Percentiles rank a stretch among this genome's conserved stretches.
Conservation (phyloP, 2,329 filamentous ascomycete species). For the Stenocarpella maydis region DNA sequence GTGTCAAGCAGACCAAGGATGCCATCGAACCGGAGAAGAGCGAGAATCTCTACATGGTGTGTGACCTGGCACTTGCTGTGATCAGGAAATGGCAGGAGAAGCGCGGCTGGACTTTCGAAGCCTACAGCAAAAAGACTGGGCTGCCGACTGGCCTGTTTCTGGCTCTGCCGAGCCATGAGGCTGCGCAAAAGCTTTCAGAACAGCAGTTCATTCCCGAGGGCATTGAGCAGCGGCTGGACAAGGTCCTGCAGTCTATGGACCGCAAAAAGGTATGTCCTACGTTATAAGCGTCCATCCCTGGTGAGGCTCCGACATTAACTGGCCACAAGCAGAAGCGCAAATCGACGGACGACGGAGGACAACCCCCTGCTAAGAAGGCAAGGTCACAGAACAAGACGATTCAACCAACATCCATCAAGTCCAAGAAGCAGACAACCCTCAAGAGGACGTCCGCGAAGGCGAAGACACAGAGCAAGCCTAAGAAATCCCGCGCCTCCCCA, state of each 20-base stretch:
- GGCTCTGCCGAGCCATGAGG: conserved; percentile 76
- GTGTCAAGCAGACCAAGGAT: conserved; percentile 89
- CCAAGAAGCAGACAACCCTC: conserved; percentile 42
- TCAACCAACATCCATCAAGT: conserved; percentile 45
- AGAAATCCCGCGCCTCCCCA: conserved; percentile 42
- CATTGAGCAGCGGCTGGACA: conserved; percentile 78
- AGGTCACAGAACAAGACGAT: conserved; percentile 39
- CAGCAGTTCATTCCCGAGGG: conserved; percentile 85
- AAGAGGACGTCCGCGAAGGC: conserved; percentile 41
- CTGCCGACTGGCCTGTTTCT: conserved; percentile 83
- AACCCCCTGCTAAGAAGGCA: conserved; percentile 52
- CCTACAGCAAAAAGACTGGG: conserved; percentile 81
- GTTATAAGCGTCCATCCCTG: no score
- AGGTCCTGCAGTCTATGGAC: conserved; percentile 69
- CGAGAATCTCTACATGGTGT: conserved; percentile 83
- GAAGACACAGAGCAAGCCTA: conserved; percentile 44
- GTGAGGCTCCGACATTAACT: background rate
- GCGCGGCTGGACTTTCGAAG: conserved; percentile 85
- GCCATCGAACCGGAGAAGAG: conserved; percentile 73
- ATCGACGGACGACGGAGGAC: conserved; percentile 60
- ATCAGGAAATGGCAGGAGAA: conserved; percentile 87
- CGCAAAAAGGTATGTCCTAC: conserved; percentile 69
- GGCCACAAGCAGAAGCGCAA: conserved; percentile 62
- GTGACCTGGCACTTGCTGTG: conserved; percentile 83
- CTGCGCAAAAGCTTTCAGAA: conserved; percentile 85